Conservation (phyloP, 129 eudicot species). For the Daucus carota region DNA sequence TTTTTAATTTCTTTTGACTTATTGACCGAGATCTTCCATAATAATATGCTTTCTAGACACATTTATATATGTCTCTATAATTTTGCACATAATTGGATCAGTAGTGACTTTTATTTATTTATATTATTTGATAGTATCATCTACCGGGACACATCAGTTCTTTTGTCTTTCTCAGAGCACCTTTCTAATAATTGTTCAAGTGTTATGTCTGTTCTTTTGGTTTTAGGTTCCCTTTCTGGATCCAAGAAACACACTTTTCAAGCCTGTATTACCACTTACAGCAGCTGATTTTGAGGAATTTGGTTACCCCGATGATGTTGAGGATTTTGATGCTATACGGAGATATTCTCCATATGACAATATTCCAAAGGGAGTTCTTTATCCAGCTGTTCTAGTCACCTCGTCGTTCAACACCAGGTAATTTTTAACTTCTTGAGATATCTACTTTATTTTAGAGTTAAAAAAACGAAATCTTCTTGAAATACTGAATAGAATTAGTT, state of each 20-base stretch:
- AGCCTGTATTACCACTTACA: constrained; percentile 77
- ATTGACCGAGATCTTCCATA: neutral
- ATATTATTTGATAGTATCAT: neutral
- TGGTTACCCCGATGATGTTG: constrained; percentile 76
- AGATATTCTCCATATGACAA: constrained; percentile 78
- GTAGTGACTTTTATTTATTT: neutral
- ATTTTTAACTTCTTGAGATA: constrained; percentile 11
- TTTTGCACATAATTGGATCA: neutral
- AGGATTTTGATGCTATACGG: constrained; percentile 75
- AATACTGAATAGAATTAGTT: neutral
- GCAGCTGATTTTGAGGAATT: constrained; percentile 86
- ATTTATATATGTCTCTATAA: neutral
- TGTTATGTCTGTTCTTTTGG: neutral
- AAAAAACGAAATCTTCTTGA: neutral
- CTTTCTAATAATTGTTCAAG: neutral
- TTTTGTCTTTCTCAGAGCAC: neutral
- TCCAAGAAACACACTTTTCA: constrained; percentile 71
- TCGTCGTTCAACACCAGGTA: constrained; percentile 84
- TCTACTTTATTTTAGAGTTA: neutral
- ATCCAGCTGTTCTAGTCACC: constrained; percentile 74
- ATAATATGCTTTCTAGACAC: neutral
- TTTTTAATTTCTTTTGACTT: neutral
- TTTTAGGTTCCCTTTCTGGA: constrained; percentile 87
- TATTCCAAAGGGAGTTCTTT: constrained; percentile 53
- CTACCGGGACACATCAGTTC: neutral